Evolutionary conservation across 805 yeast genomes (phyloP).

Genomic region (Suhomyces prunicola): DNA sequence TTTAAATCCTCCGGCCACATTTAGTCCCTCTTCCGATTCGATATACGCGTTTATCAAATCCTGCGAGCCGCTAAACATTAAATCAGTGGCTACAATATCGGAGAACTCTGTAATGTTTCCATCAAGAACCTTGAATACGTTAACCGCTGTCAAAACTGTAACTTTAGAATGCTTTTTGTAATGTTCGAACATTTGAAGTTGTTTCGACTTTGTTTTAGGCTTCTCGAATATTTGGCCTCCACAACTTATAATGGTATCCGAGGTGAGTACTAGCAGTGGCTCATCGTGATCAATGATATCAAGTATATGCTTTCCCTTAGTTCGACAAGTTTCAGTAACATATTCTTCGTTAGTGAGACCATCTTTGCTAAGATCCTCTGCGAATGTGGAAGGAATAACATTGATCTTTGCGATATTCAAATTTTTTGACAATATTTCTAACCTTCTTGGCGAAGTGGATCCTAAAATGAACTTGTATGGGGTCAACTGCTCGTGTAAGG

Average conservation of each 20-base stretch:
- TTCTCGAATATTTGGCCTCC: conserved; percentile 70
- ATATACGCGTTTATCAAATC: conserved; percentile 63
- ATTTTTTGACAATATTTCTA: conserved; percentile 58
- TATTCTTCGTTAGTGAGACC: conserved; percentile 48
- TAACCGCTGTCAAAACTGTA: conserved; percentile 35
- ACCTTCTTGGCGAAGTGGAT: conserved; percentile 79
- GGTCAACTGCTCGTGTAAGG: conserved; percentile 20
- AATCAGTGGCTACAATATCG: conserved; percentile 35
- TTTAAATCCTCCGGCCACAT: conserved; percentile 91
- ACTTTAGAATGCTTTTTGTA: conserved; percentile 21
- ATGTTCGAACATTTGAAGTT: conserved; percentile 25
- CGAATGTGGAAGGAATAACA: conserved; percentile 64
- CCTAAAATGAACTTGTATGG: conserved; percentile 57
- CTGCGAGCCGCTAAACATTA: conserved; percentile 51
- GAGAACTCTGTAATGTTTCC: conserved; percentile 4
- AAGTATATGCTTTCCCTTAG: conserved; percentile 65
- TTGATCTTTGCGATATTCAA: conserved; percentile 47
- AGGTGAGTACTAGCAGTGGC: conserved; percentile 46
- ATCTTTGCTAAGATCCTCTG: conserved; percentile 67
- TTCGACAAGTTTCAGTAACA: conserved; percentile 65
- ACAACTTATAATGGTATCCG: conserved; percentile 75
- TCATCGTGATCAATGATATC: conserved; percentile 28
- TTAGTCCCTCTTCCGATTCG: conserved; percentile 65
- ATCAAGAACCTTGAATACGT: conserved; percentile 16
- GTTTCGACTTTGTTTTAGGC: conserved; percentile 45